Evolutionary conservation across 2,329 filamentous ascomycete genomes (phyloP).

Genomic region (Trichoderma sp.): DNA sequence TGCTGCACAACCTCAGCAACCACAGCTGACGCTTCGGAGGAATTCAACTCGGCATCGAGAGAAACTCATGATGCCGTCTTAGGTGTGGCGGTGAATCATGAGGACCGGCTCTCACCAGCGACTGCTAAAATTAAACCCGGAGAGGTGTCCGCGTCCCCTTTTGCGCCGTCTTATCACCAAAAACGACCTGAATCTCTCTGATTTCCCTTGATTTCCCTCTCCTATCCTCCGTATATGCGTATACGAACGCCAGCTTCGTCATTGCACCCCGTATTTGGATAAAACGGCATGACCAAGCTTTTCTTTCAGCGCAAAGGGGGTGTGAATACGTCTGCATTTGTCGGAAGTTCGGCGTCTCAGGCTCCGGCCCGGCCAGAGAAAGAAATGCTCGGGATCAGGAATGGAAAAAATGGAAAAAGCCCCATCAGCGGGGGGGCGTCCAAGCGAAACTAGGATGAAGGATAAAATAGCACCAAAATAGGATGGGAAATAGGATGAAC

Average conservation of each 20-base stretch:
- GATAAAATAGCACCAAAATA: background rate
- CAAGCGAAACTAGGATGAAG: background rate
- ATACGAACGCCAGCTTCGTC: slow-evolving; percentile 4
- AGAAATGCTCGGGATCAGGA: background rate
- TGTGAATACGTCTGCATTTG: background rate
- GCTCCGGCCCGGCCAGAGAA: background rate
- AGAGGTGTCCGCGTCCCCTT: background rate
- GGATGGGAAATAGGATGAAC: background rate
- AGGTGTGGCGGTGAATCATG: background rate
- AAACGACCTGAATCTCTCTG: background rate
- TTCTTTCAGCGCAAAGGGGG: background rate
- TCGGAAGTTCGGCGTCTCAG: slow-evolving; percentile 1
- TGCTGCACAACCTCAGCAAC: background rate
- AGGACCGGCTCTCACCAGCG: background rate
- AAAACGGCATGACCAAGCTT: background rate
- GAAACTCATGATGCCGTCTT: background rate
- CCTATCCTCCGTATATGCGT: background rate
- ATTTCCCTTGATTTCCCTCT: background rate
- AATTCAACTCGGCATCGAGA: background rate
- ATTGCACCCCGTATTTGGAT: slow-evolving; percentile 3
- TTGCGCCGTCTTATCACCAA: background rate
- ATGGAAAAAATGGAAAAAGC: background rate
- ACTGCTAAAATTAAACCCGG: background rate
- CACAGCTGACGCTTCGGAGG: background rate
- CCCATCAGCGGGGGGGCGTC: background rate